These are phyloP conservation scores for Teunomyces stri DNA, from an alignment of 805 yeast species.

Conservation along the genomic window DNA sequence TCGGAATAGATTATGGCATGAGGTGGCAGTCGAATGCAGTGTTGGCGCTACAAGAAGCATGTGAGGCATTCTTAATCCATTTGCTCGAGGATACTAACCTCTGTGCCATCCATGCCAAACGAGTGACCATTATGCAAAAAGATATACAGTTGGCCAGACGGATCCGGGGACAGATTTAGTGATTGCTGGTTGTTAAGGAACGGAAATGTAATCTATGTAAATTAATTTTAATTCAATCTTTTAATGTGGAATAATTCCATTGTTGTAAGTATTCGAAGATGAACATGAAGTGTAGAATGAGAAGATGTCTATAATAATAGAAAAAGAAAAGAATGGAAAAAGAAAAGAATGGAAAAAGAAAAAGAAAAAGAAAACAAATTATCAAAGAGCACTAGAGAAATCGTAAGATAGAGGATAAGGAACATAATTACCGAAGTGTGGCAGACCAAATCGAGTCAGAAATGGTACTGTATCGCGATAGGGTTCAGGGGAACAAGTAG, in stretches of 20 bases:
- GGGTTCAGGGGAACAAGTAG: background rate
- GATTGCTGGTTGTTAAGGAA: background rate
- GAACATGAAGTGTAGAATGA: background rate
- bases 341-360: background rate
- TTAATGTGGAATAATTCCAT: background rate
- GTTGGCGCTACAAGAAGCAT: constrained; percentile 76
- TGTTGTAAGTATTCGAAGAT: background rate
- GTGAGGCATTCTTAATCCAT: constrained; percentile 74
- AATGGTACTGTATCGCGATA: background rate
- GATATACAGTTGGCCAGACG: constrained; percentile 80
- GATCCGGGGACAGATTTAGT: constrained; percentile 52
- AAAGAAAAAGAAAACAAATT: background rate
- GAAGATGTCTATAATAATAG: background rate
- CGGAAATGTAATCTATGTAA: constrained; percentile 3
- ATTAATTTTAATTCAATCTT: background rate
- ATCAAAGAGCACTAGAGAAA: background rate
- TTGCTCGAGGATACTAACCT: constrained; percentile 74
- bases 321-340: background rate
- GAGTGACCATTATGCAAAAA: constrained; percentile 84
- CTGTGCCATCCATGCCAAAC: constrained; percentile 74
- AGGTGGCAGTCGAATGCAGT: constrained; percentile 81
- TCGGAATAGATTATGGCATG: constrained; percentile 53
- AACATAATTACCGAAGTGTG: background rate
- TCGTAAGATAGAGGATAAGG: background rate
- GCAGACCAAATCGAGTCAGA: background rate